phyloP scores from a whole-genome alignment of 805 yeast genomes.

The Barnettozyma sp. region DNA sequence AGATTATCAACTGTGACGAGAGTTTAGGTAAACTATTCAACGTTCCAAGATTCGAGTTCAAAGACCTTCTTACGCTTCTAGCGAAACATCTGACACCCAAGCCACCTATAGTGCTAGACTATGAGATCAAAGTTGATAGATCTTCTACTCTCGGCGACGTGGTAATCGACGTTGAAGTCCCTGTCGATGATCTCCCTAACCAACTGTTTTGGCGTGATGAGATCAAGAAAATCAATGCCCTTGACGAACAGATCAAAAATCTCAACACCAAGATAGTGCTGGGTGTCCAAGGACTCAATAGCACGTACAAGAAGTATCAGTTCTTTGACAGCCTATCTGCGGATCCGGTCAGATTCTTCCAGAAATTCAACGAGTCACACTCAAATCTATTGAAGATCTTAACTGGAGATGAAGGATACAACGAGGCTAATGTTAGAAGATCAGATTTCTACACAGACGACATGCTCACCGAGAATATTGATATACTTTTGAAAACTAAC shows the following conservation, averaged over 20 bases:
- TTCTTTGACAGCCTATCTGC: slow-evolving; percentile 85
- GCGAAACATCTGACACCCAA: slow-evolving; percentile 66
- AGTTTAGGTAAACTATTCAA: slow-evolving; percentile 38
- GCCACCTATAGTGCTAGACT: slow-evolving; percentile 72
- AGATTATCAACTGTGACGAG: slow-evolving; percentile 45
- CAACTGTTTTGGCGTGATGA: slow-evolving; percentile 27
- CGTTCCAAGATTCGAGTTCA: slow-evolving; percentile 52
- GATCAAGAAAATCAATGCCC: slow-evolving; percentile 24
- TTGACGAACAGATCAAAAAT: slow-evolving; percentile 28
- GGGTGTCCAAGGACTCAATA: slow-evolving; percentile 44
- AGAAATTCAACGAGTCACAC: slow-evolving; percentile 72
- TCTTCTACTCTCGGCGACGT: slow-evolving; percentile 77
- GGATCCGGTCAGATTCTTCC: slow-evolving; percentile 71
- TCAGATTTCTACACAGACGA: slow-evolving; percentile 55
- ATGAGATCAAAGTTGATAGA: slow-evolving; percentile 67
- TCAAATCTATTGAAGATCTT: slow-evolving; percentile 78
- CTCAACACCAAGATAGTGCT: slow-evolving; percentile 29
- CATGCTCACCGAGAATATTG: slow-evolving; percentile 10
- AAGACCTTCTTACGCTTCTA: slow-evolving; percentile 64
- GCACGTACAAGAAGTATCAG: slow-evolving; percentile 57
- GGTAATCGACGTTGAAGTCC: slow-evolving; percentile 68
- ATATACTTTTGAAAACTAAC: slow-evolving; percentile 9
- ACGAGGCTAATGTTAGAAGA: slow-evolving; percentile 82
- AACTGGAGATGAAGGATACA: slow-evolving; percentile 83
- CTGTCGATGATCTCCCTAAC: slow-evolving; percentile 29